Conservation (phyloP, 2,329 filamentous ascomycete species). For the Calonectria montana region DNA sequence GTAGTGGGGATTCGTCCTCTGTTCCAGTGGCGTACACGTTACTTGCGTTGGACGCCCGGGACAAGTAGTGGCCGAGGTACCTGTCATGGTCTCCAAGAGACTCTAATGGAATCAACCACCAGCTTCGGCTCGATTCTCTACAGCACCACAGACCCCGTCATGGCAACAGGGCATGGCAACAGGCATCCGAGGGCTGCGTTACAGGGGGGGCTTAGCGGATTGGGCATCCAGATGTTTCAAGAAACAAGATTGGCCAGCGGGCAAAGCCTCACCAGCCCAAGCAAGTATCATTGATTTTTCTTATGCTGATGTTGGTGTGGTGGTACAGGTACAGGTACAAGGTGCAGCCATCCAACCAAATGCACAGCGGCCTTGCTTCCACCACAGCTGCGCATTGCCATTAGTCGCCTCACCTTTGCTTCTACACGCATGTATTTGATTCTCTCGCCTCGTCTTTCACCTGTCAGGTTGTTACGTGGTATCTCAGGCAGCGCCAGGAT, state of each 20-base stretch:
- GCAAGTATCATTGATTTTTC: neutral
- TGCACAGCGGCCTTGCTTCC: neutral
- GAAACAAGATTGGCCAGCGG: neutral
- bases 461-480: neutral
- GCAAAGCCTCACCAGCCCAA: conserved; percentile 3
- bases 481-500: neutral
- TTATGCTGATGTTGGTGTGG: neutral
- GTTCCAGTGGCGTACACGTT: neutral
- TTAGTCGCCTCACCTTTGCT: conserved; percentile 7
- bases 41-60: neutral
- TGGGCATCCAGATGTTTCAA: neutral
- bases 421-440: neutral
- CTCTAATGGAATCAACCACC: conserved; percentile 20
- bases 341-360: neutral
- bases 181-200: neutral
- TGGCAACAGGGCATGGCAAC: neutral
- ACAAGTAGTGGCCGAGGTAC: neutral
- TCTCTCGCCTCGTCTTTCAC: neutral
- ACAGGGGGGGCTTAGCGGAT: neutral
- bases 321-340: neutral
- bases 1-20: neutral
- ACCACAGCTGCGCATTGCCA: neutral
- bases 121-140: conserved; percentile 19
- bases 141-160: neutral
- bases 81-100: neutral